A percentile compares a stretch with the other conserved stretches of the same genome.
These are phyloP conservation scores for Plasmopara viticola DNA, from an alignment of 352 stramenopile species.

Conservation along the genomic window DNA sequence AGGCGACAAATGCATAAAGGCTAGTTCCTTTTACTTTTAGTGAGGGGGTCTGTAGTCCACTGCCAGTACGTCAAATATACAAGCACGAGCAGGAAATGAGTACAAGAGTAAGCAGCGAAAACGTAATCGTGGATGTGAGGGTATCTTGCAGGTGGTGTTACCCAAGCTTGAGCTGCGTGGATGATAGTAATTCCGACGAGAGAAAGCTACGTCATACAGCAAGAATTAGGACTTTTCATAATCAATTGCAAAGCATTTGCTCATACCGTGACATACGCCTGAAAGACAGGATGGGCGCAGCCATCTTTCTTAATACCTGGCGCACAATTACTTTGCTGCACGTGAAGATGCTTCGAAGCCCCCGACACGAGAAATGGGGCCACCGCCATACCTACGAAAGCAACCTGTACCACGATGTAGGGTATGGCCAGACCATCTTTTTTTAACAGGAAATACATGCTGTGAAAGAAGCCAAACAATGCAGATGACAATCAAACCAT, in stretches of 20 bases:
- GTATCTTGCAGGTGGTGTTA: slow-evolving; percentile 49
- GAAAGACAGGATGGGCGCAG: slow-evolving; percentile 24
- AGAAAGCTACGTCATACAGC: slow-evolving; percentile 36
- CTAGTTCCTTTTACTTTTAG: too few species aligned
- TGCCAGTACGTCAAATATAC: slow-evolving; percentile 82
- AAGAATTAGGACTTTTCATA: slow-evolving; percentile 1
- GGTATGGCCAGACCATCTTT: slow-evolving; percentile 73
- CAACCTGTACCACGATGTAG: slow-evolving; percentile 56
- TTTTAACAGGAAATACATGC: slow-evolving; percentile 82
- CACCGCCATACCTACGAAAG: slow-evolving; percentile 46
- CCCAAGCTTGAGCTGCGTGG: slow-evolving; percentile 42
- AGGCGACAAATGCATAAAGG: too few species aligned
- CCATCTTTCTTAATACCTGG: slow-evolving; percentile 41
- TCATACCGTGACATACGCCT: slow-evolving; percentile 49
- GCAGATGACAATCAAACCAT: background rate
- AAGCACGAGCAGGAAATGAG: slow-evolving; percentile 66
- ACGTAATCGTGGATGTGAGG: slow-evolving; percentile 84
- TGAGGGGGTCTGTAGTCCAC: slow-evolving; percentile 36
- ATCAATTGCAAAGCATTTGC: background rate
- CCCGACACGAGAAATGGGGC: slow-evolving; percentile 28
- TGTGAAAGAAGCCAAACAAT: slow-evolving; percentile 14
- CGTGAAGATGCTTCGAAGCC: slow-evolving; percentile 26
- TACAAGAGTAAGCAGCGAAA: slow-evolving; percentile 75
- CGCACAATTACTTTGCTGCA: slow-evolving; percentile 9
- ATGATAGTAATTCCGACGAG: slow-evolving; percentile 43